phyloP scores from a whole-genome alignment of 2,329 filamentous ascomycete genomes.

The Capronia coronata region DNA sequence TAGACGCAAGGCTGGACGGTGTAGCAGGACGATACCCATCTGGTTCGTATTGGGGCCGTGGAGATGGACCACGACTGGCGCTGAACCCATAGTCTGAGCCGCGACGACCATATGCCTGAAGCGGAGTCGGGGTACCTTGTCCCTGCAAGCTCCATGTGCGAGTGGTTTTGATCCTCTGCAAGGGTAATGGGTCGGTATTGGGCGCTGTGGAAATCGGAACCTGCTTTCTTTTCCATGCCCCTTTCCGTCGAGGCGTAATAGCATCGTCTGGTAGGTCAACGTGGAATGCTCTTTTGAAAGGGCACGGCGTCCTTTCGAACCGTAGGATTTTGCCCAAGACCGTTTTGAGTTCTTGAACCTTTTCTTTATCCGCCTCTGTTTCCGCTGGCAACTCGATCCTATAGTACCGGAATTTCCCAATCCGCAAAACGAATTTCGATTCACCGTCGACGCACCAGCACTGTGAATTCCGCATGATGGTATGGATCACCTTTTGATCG shows the following conservation, averaged over 20 bases:
- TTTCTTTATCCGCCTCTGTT: constrained; percentile 56
- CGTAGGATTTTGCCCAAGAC: constrained; percentile 67
- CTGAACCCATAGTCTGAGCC: constrained; percentile 24
- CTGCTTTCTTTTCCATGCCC: constrained; percentile 60
- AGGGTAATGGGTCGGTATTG: constrained; percentile 15
- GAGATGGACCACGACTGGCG: constrained; percentile 16
- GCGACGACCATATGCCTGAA: constrained; percentile 19
- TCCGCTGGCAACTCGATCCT: constrained; percentile 74
- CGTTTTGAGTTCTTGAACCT: constrained; percentile 60
- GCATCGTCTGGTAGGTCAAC: constrained; percentile 66
- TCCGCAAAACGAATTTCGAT: constrained; percentile 79
- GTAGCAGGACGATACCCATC: constrained; percentile 16
- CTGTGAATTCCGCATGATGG: constrained; percentile 82
- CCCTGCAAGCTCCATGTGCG: constrained; percentile 25
- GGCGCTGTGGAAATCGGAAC: constrained; percentile 40
- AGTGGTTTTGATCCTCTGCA: constrained; percentile 17
- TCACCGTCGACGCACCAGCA: constrained; percentile 88
- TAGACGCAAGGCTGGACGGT: constrained; percentile 23
- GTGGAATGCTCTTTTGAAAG: constrained; percentile 71
- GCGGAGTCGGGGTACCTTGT: constrained; percentile 9
- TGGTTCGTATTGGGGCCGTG: constrained; percentile 6
- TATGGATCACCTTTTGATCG: constrained; percentile 66
- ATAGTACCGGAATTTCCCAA: constrained; percentile 78
- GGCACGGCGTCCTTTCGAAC: constrained; percentile 83
- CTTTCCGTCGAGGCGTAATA: constrained; percentile 58